These are phyloP conservation scores for Camellia japonica DNA, from an alignment of 148 eudicot genomes.

Conservation along the genomic window DNA sequence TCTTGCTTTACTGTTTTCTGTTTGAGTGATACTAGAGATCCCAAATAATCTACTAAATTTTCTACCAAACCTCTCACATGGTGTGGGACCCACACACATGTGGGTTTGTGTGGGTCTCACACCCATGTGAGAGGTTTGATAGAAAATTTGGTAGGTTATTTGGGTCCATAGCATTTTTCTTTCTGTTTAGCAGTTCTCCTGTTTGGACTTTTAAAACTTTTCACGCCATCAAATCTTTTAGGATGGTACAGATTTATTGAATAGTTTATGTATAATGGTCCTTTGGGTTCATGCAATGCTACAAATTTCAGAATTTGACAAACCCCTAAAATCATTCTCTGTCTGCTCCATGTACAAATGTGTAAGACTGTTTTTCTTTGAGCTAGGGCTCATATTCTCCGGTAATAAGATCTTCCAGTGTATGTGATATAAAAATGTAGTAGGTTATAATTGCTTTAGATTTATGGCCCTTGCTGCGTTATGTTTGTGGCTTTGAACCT, in stretches of 20 bases:
- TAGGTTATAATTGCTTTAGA: background rate
- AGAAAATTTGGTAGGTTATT: no score
- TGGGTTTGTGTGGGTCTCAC: no score
- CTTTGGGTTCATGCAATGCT: background rate
- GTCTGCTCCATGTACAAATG: background rate
- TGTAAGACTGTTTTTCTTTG: background rate
- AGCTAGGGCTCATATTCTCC: background rate
- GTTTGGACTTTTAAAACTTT: no score
- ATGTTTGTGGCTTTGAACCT: conserved; percentile 2
- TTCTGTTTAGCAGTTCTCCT: background rate
- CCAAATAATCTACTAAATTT: no score
- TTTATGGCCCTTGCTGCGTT: conserved; percentile 8
- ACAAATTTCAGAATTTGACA: background rate
- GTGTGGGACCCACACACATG: no score
- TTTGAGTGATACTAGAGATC: no score
- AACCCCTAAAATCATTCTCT: background rate
- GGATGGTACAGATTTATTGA: background rate
- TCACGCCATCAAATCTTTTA: background rate
- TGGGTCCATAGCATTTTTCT: background rate
- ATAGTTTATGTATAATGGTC: background rate
- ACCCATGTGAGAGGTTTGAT: no score
- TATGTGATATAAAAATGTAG: no score
- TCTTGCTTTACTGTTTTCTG: background rate
- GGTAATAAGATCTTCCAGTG: background rate
- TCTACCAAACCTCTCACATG: no score